Evolutionary conservation across 495 filamentous ascomycete genomes (phyloP), one percentile per base, ranked within the genome.

Genomic region (Penicillium paradoxum): DNA sequence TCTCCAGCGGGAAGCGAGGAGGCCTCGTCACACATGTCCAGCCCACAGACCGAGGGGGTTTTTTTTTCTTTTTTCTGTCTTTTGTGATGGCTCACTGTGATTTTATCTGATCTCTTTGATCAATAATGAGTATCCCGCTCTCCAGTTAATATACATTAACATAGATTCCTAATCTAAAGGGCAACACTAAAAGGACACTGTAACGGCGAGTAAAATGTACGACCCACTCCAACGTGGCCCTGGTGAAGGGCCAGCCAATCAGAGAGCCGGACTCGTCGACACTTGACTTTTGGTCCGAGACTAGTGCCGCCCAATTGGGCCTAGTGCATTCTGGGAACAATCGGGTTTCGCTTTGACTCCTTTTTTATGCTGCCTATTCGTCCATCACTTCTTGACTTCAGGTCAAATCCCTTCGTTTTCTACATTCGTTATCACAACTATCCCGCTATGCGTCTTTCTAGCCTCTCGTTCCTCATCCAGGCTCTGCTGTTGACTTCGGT

Each of bases 401-500:
- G 29, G 48, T 58, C 53, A 45, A 58, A 53, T 58, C 46, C 55
- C 43, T 42, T 55, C 48, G 21, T 48, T 49, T 14, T 17, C 24
- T 18, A 49, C 46, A 19, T 42, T 40, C 43, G 42, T 59, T 49
- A 29, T 53, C 57, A n/a, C 24, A 27, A 3, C 7, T 3, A 27
- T 27, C 61, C 17, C 19, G 68, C 47, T 58, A 75, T 75, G 72
- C 70, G 72, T 55, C 59, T 67, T 49, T 56, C 64, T 51, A 55
- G 59, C 51, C 62, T 73, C 45, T 68, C 70, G 46, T 64, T 73
- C 50, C 40, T 73, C 49, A 47, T 67, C 24, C 70, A 72, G 49
- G 67, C 69, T 42, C 63, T 75, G 55, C 59, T 75, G 30, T 57
- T 71, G 67, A 65, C 70, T 34, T 64, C 66, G 2, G 63, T 59